These are phyloP conservation scores for Astragalus membranaceus DNA, from an alignment of 306 rosid species.

Conservation along the genomic window DNA sequence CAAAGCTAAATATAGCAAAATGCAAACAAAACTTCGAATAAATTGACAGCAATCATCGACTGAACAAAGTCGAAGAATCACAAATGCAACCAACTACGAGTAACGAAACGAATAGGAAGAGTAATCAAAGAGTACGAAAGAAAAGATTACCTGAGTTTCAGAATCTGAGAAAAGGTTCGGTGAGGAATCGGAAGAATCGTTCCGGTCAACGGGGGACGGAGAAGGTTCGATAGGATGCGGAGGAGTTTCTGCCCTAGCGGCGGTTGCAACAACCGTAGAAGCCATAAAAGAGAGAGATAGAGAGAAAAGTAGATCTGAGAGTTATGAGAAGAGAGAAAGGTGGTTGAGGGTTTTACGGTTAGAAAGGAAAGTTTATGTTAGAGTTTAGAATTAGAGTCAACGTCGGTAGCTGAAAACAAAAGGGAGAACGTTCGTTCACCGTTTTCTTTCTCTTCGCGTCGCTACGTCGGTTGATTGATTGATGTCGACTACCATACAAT, in stretches of 20 bases:
- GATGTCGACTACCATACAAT: background rate
- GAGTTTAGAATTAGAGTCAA: background rate
- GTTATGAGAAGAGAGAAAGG: background rate
- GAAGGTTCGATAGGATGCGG: constrained; percentile 32
- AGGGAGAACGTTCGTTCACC: background rate
- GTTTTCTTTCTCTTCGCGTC: background rate
- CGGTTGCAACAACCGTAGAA: constrained; percentile 29
- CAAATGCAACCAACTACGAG: background rate
- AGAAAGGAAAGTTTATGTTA: background rate
- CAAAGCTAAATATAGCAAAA: background rate
- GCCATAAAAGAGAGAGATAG: background rate
- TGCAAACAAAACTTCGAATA: background rate
- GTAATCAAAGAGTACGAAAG: background rate
- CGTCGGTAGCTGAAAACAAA: background rate
- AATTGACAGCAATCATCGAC: background rate
- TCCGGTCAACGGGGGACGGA: constrained; percentile 44
- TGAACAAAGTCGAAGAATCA: background rate
- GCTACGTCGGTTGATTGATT: background rate
- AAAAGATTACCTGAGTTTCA: constrained; percentile 45
- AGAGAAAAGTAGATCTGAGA: constrained; percentile 7
- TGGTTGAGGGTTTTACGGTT: constrained; percentile 25
- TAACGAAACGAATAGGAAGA: background rate
- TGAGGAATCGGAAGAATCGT: constrained; percentile 35
- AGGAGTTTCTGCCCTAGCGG: constrained; percentile 32
- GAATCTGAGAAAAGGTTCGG: constrained; percentile 27